Percentiles rank a stretch among this genome's conserved stretches.
Conservation (phyloP, 2,329 filamentous ascomycete genomes). For the Claviceps fusiformis region DNA sequence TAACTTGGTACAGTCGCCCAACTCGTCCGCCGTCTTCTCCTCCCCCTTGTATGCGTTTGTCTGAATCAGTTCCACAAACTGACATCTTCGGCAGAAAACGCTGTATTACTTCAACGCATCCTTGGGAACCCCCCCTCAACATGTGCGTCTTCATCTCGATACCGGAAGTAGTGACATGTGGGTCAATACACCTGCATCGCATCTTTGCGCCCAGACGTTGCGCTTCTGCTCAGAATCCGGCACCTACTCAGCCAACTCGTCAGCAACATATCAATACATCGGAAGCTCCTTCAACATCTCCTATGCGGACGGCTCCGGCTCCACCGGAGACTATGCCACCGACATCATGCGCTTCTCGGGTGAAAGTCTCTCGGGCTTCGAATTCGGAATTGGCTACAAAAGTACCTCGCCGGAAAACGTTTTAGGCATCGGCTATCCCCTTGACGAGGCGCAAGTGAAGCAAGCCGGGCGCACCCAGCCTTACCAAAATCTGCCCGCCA, state of each 20-base stretch:
- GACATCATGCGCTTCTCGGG: constrained; percentile 54
- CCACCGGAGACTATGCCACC: constrained; percentile 64
- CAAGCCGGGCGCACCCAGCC: constrained; percentile 33
- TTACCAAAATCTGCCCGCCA: constrained; percentile 58
- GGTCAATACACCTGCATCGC: constrained; percentile 53
- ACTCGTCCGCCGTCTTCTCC: too few relatives aligned
- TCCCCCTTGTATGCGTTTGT: too few relatives aligned
- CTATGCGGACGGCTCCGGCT: constrained; percentile 71
- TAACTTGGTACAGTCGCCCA: constrained; percentile 34
- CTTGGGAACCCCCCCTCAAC: constrained; percentile 47
- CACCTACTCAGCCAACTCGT: constrained; percentile 55
- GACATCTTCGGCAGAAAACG: constrained; percentile 28
- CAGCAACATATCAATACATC: constrained; percentile 63
- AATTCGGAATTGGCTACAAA: constrained; percentile 61
- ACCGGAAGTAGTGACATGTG: constrained; percentile 58
- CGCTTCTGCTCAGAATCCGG: constrained; percentile 47
- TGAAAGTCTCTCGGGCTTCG: constrained; percentile 39
- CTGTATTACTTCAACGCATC: constrained; percentile 52
- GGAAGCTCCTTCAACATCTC: constrained; percentile 73
- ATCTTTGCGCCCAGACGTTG: constrained; percentile 36
- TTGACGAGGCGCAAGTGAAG: constrained; percentile 61
- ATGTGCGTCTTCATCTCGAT: constrained; percentile 46
- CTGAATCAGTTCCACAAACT: background rate
- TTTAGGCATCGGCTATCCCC: constrained; percentile 68
- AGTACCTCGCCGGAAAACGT: constrained; percentile 56